Evolutionary conservation across 495 filamentous ascomycete genomes (phyloP), one percentile per base, ranked within the genome.

Genomic region (Aspergillus sclerotioniger): DNA sequence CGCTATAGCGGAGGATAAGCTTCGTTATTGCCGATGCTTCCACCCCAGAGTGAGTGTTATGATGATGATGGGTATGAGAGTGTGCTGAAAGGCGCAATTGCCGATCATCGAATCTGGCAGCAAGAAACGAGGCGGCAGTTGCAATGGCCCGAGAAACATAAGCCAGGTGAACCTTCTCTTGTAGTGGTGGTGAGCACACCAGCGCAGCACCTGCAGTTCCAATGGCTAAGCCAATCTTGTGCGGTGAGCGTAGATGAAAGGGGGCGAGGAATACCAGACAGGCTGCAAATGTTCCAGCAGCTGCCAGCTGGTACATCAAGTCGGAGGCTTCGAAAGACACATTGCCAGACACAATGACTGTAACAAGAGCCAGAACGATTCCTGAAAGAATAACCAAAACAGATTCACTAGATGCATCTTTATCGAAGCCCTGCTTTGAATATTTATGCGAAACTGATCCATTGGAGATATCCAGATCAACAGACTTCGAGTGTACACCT

Each of bases 1-100:
- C 79, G 16, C 85, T 85, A 35, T 79, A 76, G 0, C 74, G 80
- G 19, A 96, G 74, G 17, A 96, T 67, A 43, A 87, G 79, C 13
- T 77, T 82, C 17, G 89, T 89, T 49, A 91, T 72, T 57, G 63
- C 76, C 6, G 88, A 90, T 19, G 79, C 60, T 47, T 76, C 67
- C 0, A 53, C 43, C 0, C 58, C 37, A 17, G 61, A 61, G 45
- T 72, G 69, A 25, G 25, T 5, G 54, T 72, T 67, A 56, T 81
- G 73, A 29, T 77, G 71, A 62, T 81, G 71, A 41, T 76, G 70
- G 7, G 64, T 64, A 51, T 80, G 73, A 8, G 67, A 61, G 47
- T 73, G 74, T 8, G 57, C 53, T n/a, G 58, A 64, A 31, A 60
- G 33, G 19, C 67, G 66, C 13, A 72, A 51, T 16, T 65, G 63